These are phyloP conservation scores for Solanum ahanhuiri DNA, from an alignment of 257 asterid genomes.

Conservation along the genomic window DNA sequence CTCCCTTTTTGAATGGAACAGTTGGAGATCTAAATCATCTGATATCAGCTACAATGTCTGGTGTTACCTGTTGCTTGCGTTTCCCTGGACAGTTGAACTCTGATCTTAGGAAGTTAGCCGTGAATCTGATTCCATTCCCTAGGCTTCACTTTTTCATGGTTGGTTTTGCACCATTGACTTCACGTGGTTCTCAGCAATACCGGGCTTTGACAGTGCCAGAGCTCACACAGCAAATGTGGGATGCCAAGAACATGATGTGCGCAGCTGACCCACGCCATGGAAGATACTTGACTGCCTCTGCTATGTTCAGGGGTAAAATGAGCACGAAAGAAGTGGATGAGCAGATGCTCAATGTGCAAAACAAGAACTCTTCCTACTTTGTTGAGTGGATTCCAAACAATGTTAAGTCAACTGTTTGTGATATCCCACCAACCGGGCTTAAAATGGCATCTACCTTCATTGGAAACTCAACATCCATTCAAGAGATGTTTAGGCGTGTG, in stretches of 20 bases:
- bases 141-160: constrained; percentile 2
- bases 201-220: not conserved
- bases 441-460: constrained; percentile 37
- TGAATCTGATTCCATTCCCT: constrained; percentile 1
- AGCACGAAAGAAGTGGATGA: constrained; percentile 7
- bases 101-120: not conserved
- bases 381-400: constrained; percentile 28
- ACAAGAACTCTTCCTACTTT: constrained; percentile 4
- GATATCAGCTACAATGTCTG: constrained; percentile 3
- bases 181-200: constrained; percentile 5
- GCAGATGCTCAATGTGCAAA: not conserved
- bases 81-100: constrained; percentile 4
- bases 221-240: not conserved
- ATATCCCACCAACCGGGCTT: constrained; percentile 34
- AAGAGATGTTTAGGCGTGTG: constrained; percentile 46
- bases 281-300: constrained; percentile 1
- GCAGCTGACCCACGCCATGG: constrained; percentile 3
- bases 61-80: not conserved
- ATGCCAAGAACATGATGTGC: constrained; percentile 3
- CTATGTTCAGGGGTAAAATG: constrained; percentile 24
- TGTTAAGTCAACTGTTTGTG: constrained; percentile 37
- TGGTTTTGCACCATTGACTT: constrained; percentile 1
- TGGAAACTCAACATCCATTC: constrained; percentile 37
- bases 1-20: not conserved
- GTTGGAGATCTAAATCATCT: not conserved